Evolutionary conservation across 805 yeast species (phyloP), one percentile per base, ranked within the genome.

Genomic region (Candida maris): DNA sequence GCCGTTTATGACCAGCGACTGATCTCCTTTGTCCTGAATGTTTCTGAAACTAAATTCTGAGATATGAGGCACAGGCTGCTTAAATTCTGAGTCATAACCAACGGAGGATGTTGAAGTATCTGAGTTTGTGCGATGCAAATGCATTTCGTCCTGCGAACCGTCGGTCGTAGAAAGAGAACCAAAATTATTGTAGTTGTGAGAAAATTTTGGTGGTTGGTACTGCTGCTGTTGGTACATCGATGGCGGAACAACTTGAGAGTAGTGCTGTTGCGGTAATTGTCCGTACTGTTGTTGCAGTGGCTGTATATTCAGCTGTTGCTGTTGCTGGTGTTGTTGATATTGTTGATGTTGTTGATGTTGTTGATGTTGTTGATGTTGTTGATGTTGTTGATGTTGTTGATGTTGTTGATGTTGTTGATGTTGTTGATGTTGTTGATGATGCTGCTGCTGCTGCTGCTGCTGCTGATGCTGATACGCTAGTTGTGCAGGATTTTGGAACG

Each of bases 111-210:
- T 48, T 6, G 59, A 54, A 4, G 60, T 55, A 28, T 56, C 59
- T 4, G 58, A 52, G 30, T 48, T 49, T 3, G 51, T 38, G 35
- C 57, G 43, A 35, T 50, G 44, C 14, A 46, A 34, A 9, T 42
- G 51, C 22, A 49, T 26, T 14, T 54, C 61, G 35, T 54, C 56
- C 19, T 51, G 57, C 5, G 59, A 52, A n/a, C 59, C 54, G 34
- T 50, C 56, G 3, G 49, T 45, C 6, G 57, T 49, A 3, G 59
- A 54, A 9, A 51, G 20, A 2, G 57, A 49, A 2, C 57, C 56
- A 37, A 40, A 48, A 20, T 47, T 48, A 48, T 38, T 50, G 51
- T 35, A 49, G 40, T 39, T 35, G 32, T 45, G 55, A 8, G 40
- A 20, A 20, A 44, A 41, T 40, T 42, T 30, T 15, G 45, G 52